Percentiles rank a stretch among this genome's conserved stretches.
These are phyloP conservation scores for Eucalyptus microcorys DNA, from an alignment of 345 rosid species.

Conservation along the genomic window DNA sequence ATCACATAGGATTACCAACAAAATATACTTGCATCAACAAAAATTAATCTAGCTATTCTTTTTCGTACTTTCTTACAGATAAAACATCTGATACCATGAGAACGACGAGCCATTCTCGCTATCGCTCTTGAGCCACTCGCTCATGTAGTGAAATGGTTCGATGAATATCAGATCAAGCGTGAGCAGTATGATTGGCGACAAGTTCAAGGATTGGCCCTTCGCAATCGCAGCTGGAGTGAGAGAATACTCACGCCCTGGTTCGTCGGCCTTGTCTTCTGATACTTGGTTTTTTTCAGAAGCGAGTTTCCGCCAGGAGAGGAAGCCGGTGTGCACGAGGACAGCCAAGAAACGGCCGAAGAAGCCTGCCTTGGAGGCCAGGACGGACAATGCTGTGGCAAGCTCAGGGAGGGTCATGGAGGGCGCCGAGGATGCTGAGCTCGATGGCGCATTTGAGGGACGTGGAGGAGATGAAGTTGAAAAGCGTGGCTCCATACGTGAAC, in stretches of 20 bases:
- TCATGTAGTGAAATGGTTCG: constrained; percentile 7
- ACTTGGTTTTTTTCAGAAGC: neutral
- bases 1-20: neutral
- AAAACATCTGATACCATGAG: constrained; percentile 10
- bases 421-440: constrained; percentile 27
- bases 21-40: neutral
- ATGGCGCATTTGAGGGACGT: constrained; percentile 25
- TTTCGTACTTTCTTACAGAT: neutral
- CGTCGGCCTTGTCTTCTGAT: neutral
- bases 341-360: constrained; percentile 26
- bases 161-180: constrained; percentile 5
- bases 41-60: neutral
- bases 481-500: constrained; percentile 17
- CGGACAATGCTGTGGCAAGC: constrained; percentile 2
- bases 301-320: constrained; percentile 1
- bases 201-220: constrained; percentile 7
- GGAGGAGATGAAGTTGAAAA: constrained; percentile 26
- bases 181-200: constrained; percentile 1
- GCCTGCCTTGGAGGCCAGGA: constrained; percentile 4
- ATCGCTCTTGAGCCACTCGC: constrained; percentile 13
- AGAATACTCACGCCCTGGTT: neutral
- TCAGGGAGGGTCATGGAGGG: constrained; percentile 17
- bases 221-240: constrained; percentile 14
- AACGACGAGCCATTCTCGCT: neutral
- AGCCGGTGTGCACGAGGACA: constrained; percentile 20